Base-by-base conservation (phyloP, 2,329 filamentous ascomycete genomes). In the Botryosphaeria dothidea region DNA sequence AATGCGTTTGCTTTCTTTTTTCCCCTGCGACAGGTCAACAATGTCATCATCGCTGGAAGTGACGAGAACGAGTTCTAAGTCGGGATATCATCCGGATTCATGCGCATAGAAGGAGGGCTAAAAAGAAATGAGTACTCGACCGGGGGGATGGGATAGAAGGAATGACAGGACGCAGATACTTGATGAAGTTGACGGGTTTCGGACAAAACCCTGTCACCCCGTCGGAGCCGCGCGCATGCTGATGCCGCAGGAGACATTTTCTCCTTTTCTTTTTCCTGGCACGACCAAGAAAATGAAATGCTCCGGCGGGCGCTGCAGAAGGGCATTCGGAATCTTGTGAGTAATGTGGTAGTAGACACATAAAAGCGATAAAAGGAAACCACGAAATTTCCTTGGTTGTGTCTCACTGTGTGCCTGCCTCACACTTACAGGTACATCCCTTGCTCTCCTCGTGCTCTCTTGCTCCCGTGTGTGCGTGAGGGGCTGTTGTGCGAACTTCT, bases 31-130 rank as follows among this genome's bases (percentile, higher is more conserved):
- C 72, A 86, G 83, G 85, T 89, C 77, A 97, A 97, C 84, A 96
- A 97, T 78, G 93, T 97, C 69, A 97, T 97, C 78, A 89, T 97
- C 72, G 88, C 92, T 66, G 93, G 93, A 65, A 88, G 87, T 69
- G 93, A 93, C 71, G 92, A 96, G 68, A 88, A 94, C 70, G 93
- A 97, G 72, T 97, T 90, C 80, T 97, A 90, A 79, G 48, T 34
- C 48, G 31, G 51, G 23, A 17, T 29, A 17, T 34, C 48, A 45
- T 54, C n/a, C 11, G 31, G 23, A 4, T 25, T 31, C 31, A 31
- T 23, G 29, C n/a, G 36, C 21, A 23, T 43, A 25, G 29, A 45
- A 21, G n/a, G n/a, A 17, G 25, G 11, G 15, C 9, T 25, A 54
- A 54, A 43, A 52, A 19, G 8, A 54, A 45, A 23, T 13, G 34